These are phyloP conservation scores for Pseudogymnoascus sp. DNA, from an alignment of 2,329 filamentous ascomycete species.

Conservation along the genomic window DNA sequence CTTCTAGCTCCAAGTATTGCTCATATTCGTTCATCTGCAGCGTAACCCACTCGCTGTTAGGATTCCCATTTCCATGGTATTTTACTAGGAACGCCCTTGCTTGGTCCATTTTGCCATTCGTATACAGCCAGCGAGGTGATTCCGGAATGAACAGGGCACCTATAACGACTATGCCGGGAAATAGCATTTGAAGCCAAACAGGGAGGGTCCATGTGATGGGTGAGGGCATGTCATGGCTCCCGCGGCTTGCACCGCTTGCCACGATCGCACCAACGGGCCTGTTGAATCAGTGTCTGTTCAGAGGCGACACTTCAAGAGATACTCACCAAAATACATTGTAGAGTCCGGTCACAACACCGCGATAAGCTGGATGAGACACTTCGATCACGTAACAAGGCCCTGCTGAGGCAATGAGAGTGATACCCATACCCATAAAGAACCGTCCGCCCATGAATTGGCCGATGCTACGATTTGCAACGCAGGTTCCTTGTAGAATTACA, in stretches of 20 bases:
- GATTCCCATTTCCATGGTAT: constrained; percentile 46
- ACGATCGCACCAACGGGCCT: constrained; percentile 34
- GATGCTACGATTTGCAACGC: constrained; percentile 26
- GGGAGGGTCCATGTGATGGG: constrained; percentile 34
- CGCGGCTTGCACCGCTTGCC: constrained; percentile 28
- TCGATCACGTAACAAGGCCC: constrained; percentile 44
- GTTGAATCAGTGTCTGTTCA: constrained; percentile 26
- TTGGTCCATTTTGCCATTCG: constrained; percentile 32
- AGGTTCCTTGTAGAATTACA: constrained; percentile 40
- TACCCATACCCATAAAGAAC: constrained; percentile 54
- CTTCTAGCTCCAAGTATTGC: constrained; percentile 41
- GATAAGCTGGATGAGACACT: constrained; percentile 39
- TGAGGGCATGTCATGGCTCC: constrained; percentile 28
- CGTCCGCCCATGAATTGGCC: constrained; percentile 47
- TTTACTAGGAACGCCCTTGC: constrained; percentile 36
- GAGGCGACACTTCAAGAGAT: neutral
- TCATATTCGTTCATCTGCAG: constrained; percentile 43
- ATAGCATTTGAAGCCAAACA: constrained; percentile 30
- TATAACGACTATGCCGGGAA: constrained; percentile 24
- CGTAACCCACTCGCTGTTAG: constrained; percentile 43
- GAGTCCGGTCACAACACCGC: constrained; percentile 34
- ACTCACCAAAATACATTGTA: constrained; percentile 26
- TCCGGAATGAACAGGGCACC: constrained; percentile 25
- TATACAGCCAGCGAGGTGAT: constrained; percentile 34
- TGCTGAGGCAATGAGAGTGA: constrained; percentile 39